Percentiles rank a stretch among this genome's conserved stretches.
Evolutionary conservation across 306 rosid species (phyloP).

Genomic region (Inga laurina): DNA sequence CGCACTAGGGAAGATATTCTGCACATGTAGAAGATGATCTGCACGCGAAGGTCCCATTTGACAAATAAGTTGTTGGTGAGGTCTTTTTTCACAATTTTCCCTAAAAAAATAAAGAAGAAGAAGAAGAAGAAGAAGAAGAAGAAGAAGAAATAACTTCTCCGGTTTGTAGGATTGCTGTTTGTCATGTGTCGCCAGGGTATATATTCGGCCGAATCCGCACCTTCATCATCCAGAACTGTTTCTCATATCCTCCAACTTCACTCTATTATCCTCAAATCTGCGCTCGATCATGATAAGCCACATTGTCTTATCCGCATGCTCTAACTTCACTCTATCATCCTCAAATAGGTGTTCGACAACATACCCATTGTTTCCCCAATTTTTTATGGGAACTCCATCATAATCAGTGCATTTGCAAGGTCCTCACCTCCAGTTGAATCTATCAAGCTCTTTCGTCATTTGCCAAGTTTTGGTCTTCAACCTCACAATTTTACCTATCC

Average conservation of each 20-base stretch:
- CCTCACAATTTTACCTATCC: slow-evolving; percentile 60
- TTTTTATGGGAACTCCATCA: slow-evolving; percentile 54
- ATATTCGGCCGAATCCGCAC: slow-evolving; percentile 32
- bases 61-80: no score
- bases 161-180: no score
- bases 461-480: slow-evolving; percentile 34
- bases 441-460: slow-evolving; percentile 39
- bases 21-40: no score
- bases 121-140: no score
- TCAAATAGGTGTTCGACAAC: slow-evolving; percentile 34
- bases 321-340: slow-evolving; percentile 40
- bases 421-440: slow-evolving; percentile 38
- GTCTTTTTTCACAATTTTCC: no score
- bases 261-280: slow-evolving; percentile 43
- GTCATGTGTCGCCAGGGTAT: slow-evolving; percentile 23
- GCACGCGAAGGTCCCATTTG: no score
- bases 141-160: no score
- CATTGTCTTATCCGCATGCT: slow-evolving; percentile 27
- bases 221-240: slow-evolving; percentile 31
- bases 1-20: no score
- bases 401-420: slow-evolving; percentile 45
- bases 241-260: slow-evolving; percentile 49
- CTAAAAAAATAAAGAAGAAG: no score
- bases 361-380: slow-evolving; percentile 46
- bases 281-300: slow-evolving; percentile 33